A percentile compares a stretch with the other conserved stretches of the same genome.
Conservation (phyloP, 176 grass and related monocot genomes). For the Musa beccarii region DNA sequence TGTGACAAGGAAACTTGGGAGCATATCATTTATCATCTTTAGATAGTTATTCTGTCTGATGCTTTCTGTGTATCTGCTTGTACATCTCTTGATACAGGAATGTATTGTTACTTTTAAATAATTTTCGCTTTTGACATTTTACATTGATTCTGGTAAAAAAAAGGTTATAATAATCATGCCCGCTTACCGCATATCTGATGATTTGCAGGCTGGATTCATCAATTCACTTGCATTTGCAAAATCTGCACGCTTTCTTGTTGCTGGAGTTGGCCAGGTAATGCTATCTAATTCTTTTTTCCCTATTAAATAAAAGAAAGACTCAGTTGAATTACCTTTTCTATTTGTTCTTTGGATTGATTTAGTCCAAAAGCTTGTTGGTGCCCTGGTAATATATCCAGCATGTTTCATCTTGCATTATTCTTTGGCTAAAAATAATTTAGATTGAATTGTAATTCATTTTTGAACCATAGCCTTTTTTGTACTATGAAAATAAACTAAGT, state of each 20-base stretch:
- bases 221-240: conserved; percentile 66
- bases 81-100: not conserved
- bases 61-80: not conserved
- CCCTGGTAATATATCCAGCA: not conserved
- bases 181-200: conserved; percentile 1
- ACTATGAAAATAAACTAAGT: not conserved
- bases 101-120: not conserved
- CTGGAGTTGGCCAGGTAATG: conserved; percentile 76
- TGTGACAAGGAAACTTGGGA: too few species aligned
- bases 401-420: not conserved
- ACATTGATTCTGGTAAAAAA: not conserved
- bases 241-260: conserved; percentile 71
- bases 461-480: not conserved
- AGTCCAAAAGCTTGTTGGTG: not conserved
- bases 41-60: not conserved
- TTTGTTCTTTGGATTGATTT: not conserved
- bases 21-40: too few species aligned
- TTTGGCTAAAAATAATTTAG: not conserved
- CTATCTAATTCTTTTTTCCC: not conserved
- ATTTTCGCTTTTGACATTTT: not conserved
- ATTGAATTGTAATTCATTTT: not conserved
- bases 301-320: too few species aligned
- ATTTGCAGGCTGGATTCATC: conserved; percentile 57
- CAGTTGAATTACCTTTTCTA: not conserved
- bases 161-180: not conserved